These are phyloP conservation scores for Phytophthora lateralis DNA, from an alignment of 352 stramenopile genomes.

Conservation along the genomic window DNA sequence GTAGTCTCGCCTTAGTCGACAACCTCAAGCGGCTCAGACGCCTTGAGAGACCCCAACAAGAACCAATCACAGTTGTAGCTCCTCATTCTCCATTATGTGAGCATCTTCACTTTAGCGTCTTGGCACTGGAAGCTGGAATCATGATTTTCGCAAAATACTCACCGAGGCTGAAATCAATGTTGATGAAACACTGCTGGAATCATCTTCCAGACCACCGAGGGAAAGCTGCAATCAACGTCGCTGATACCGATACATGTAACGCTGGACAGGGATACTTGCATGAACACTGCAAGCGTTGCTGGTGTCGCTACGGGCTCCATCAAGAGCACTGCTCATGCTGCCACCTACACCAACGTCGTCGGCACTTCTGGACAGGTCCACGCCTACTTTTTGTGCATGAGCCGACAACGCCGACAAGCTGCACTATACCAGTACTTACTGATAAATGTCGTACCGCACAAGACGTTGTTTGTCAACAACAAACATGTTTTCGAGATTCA, in stretches of 20 bases:
- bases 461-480: neutral
- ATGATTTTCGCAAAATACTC: no score
- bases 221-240: neutral
- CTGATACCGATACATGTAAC: no score
- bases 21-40: neutral
- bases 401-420: neutral
- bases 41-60: neutral
- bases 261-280: neutral
- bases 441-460: neutral
- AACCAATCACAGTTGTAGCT: neutral
- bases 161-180: no score
- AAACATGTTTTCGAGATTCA: conserved; percentile 21
- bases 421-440: conserved; percentile 7
- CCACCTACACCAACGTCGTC: neutral
- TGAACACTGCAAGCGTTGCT: neutral
- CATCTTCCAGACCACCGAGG: no score
- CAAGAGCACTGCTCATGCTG: neutral
- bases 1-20: neutral
- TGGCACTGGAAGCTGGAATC: neutral
- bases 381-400: neutral
- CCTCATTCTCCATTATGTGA: conserved; percentile 7
- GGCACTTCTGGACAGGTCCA: neutral
- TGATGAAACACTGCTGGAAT: no score
- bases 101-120: neutral
- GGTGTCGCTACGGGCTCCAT: no score